Base-by-base conservation (phyloP, 208 protist genomes). In the Tritrichomonas foetus region DNA sequence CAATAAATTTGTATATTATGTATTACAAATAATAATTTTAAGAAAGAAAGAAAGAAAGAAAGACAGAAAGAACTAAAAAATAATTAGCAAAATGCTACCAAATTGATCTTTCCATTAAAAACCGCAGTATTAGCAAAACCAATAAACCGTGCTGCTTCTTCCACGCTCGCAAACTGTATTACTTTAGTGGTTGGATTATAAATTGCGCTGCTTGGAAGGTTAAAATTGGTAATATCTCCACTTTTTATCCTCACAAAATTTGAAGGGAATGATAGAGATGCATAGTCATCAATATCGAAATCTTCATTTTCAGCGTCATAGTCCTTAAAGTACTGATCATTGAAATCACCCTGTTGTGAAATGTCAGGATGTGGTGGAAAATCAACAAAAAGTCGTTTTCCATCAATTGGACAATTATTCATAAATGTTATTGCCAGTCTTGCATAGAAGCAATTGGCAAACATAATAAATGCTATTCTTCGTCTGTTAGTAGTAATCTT, bases 361-460 rank as follows among this genome's bases (percentile, higher is more conserved):
- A 82, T 82, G 30, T 82, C 74, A 14, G 30, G 33, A n/a, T 82
- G 33, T n/a, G 0, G 33, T 20, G 39, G 16, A 27, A 82, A 50
- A 25, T 36, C 30, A 50, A 82, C 25, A 82, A 41, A 44, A 16
- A 82, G 36, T 50, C 14, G 16, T n/a, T 50, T 39, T 30, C 39
- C 22, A 50, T 16, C 1, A 50, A 82, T 82, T n/a, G 33, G 33
- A 14, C 33, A 47, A 47, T 50, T 50, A 82, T 82, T 41, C 8
- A 89, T 22, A 89, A 53, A 53, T 61, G 78, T 89, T 47, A 89
- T 89, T 39, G 78, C 78, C 0, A 89, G 44, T 61, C 78, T 27
- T 16, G 78, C 47, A 50, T 89, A 89, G 27, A 89, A 89, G 39
- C 41, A 27, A 39, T 89, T 89, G 0, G n/a, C 3, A 16, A 89